Evolutionary conservation across 805 yeast species (phyloP).

Genomic region (Jamesozyma spencerorum): DNA sequence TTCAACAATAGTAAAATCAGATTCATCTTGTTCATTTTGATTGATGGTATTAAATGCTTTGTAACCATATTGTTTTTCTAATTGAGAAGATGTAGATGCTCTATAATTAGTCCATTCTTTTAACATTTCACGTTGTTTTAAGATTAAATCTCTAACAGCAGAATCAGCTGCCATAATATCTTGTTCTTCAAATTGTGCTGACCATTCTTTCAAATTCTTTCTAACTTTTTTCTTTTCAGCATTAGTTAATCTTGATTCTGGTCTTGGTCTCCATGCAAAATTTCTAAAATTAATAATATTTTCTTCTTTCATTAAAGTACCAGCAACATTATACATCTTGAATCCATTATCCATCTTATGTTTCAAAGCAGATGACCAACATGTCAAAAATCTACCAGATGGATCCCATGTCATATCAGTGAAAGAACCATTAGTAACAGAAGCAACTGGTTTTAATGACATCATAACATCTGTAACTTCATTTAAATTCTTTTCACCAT

Average conservation of each 20-base stretch:
- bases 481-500: slow-evolving; percentile 45
- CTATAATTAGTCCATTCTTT: slow-evolving; percentile 85
- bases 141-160: slow-evolving; percentile 81
- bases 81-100: slow-evolving; percentile 38
- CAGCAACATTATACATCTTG: slow-evolving; percentile 77
- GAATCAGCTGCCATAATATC: slow-evolving; percentile 95
- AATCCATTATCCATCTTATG: slow-evolving; percentile 85
- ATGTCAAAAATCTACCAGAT: slow-evolving; percentile 82
- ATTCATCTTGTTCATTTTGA: slow-evolving; percentile 35
- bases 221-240: slow-evolving; percentile 82
- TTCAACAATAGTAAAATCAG: slow-evolving; percentile 53
- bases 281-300: slow-evolving; percentile 74
- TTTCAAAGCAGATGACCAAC: slow-evolving; percentile 80
- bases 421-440: slow-evolving; percentile 63
- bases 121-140: slow-evolving; percentile 70
- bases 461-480: slow-evolving; percentile 40
- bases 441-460: slow-evolving; percentile 51
- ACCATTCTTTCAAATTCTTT: slow-evolving; percentile 79
- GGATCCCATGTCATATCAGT: slow-evolving; percentile 91
- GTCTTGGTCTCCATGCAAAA: slow-evolving; percentile 96
- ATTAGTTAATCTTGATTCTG: slow-evolving; percentile 62
- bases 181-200: slow-evolving; percentile 86
- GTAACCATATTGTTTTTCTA: slow-evolving; percentile 28
- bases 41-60: slow-evolving; percentile 30
- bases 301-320: slow-evolving; percentile 67